These are phyloP conservation scores for Ambrosia trifida DNA, from an alignment of 129 eudicot genomes.

Conservation along the genomic window DNA sequence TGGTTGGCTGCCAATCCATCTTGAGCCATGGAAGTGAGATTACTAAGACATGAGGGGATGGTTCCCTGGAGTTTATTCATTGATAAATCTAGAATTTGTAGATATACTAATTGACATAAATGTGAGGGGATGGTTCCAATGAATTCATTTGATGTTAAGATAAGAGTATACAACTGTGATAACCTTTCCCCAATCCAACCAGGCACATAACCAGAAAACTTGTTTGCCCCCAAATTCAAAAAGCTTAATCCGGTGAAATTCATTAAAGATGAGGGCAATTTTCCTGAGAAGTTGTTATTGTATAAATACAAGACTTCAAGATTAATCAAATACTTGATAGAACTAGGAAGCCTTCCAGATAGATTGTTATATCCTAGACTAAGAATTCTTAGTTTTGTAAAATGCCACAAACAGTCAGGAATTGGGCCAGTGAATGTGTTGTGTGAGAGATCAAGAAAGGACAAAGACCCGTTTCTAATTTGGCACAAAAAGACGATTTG, in stretches of 20 bases:
- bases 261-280: conserved; percentile 28
- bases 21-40: conserved; percentile 30
- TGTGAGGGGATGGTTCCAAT: conserved; percentile 18
- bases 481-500: conserved; percentile 29
- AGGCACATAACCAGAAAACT: conserved; percentile 15
- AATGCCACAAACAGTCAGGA: conserved; percentile 33
- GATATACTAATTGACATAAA: conserved; percentile 22
- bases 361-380: conserved; percentile 37
- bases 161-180: conserved; percentile 9
- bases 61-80: conserved; percentile 25
- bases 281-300: conserved; percentile 34
- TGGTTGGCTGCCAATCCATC: not conserved
- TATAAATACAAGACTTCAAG: conserved; percentile 18
- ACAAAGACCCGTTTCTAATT: not conserved
- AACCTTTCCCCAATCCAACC: conserved; percentile 14
- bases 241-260: conserved; percentile 14
- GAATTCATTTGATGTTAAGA: conserved; percentile 15
- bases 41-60: conserved; percentile 30
- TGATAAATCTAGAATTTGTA: conserved; percentile 32
- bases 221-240: conserved; percentile 13
- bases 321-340: conserved; percentile 4
- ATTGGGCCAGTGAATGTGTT: conserved; percentile 23
- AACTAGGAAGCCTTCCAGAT: conserved; percentile 33
- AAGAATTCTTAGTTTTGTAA: conserved; percentile 11
- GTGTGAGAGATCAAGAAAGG: conserved; percentile 30